phyloP scores from a whole-genome alignment of 108 stramenopile species.

The Skeletonema menzelii region DNA sequence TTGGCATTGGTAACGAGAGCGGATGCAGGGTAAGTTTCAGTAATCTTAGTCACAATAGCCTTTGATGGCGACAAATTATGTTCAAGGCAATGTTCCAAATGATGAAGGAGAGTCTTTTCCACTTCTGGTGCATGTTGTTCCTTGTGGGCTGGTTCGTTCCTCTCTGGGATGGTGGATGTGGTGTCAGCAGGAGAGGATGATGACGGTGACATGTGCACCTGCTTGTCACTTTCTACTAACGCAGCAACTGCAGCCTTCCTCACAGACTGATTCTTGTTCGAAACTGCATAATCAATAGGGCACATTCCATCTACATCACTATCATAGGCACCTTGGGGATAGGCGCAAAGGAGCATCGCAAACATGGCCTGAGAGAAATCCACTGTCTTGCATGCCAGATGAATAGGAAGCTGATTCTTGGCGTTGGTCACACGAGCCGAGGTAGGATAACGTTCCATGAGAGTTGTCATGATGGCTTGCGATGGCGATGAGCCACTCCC shows the following conservation, averaged over 20 bases:
- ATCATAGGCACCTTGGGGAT: slow-evolving; percentile 1
- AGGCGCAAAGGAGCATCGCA: not conserved
- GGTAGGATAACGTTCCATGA: not conserved
- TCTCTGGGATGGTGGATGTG: not conserved
- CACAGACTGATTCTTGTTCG: not conserved
- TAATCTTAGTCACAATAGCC: not conserved
- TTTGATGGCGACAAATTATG: not conserved
- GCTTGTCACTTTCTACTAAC: not conserved
- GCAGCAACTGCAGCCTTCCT: not conserved
- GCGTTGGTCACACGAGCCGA: not conserved
- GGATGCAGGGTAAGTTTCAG: not conserved
- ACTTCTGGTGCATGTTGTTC: not conserved
- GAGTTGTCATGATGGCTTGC: not conserved
- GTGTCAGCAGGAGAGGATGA: not conserved
- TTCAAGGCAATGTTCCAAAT: not conserved
- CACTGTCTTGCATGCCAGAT: not conserved
- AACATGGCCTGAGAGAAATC: not conserved
- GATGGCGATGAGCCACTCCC: not conserved
- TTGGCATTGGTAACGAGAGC: not conserved
- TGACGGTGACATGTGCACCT: not conserved
- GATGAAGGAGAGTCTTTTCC: not conserved
- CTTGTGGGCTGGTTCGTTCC: not conserved
- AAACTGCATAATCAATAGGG: not conserved
- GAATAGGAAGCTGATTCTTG: not conserved
- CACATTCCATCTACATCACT: not conserved